phyloP scores from a whole-genome alignment of 78 protist species.

The Kipferlia bialata region DNA sequence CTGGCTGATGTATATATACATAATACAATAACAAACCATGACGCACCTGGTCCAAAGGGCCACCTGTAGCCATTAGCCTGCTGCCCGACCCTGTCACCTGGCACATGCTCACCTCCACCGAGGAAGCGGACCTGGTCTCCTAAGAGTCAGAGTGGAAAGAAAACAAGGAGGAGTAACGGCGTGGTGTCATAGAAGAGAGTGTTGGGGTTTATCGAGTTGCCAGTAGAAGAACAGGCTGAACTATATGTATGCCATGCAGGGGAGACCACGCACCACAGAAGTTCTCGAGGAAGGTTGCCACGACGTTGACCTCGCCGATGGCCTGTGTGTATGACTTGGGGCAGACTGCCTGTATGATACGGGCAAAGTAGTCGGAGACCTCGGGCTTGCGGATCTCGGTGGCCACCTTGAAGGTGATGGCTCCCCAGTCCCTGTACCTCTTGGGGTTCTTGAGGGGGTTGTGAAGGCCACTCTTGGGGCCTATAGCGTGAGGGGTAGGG shows the following conservation, averaged over 20 bases:
- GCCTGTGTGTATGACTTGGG: constrained; percentile 25
- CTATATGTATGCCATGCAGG: too few species aligned
- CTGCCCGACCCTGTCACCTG: constrained; percentile 24
- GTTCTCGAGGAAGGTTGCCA: constrained; percentile 14
- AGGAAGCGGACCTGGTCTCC: constrained; percentile 33
- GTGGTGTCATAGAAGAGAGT: too few species aligned
- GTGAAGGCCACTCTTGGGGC: constrained; percentile 32
- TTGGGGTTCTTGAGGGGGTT: constrained; percentile 27
- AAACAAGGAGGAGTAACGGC: too few species aligned
- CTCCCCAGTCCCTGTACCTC: constrained; percentile 11
- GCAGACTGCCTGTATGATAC: constrained; percentile 20
- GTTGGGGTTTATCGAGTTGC: too few species aligned
- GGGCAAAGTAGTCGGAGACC: constrained; percentile 7
- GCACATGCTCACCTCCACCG: constrained; percentile 14
- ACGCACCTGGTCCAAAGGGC: constrained; percentile 29
- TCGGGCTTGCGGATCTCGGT: constrained; percentile 4
- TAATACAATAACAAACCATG: too few species aligned
- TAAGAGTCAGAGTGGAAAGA: too few species aligned
- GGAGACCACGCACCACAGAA: too few species aligned
- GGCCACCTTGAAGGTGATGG: neutral
- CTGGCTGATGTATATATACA: too few species aligned
- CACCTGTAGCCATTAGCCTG: neutral
- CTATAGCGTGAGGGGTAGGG: too few species aligned
- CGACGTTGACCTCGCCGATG: constrained; percentile 10
- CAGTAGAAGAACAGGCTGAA: too few species aligned